These are phyloP conservation scores for Didymellaceae sp. DNA, from an alignment of 2,329 filamentous ascomycete species.

Conservation along the genomic window DNA sequence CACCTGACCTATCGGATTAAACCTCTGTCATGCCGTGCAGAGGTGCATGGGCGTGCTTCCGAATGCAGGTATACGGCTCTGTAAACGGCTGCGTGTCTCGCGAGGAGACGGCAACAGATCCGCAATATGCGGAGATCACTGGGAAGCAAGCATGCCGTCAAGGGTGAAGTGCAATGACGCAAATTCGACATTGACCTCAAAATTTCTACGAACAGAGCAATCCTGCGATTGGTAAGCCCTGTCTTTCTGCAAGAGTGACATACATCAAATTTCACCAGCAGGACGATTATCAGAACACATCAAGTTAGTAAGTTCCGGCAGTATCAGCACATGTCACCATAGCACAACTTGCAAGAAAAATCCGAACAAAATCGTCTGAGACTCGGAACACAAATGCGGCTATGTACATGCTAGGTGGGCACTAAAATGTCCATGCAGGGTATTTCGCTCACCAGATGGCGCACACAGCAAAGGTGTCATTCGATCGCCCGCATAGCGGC, in stretches of 20 bases:
- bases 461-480: conserved; percentile 22
- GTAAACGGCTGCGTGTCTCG: conserved; percentile 33
- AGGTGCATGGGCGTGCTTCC: conserved; percentile 26
- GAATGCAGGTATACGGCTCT: conserved; percentile 26
- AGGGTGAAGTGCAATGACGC: conserved; percentile 37
- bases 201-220: conserved; percentile 15
- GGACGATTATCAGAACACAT: background rate
- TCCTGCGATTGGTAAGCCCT: conserved; percentile 13
- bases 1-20: conserved; percentile 22
- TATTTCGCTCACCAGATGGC: conserved; percentile 24
- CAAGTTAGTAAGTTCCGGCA: background rate
- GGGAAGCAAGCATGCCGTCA: conserved; percentile 27
- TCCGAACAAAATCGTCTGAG: conserved; percentile 1
- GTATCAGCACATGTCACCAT: background rate
- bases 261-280: background rate
- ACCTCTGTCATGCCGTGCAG: conserved; percentile 24
- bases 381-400: conserved; percentile 8
- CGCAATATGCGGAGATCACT: conserved; percentile 37
- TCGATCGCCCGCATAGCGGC: conserved; percentile 41
- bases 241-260: background rate
- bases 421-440: conserved; percentile 28
- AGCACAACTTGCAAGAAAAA: background rate
- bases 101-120: conserved; percentile 44
- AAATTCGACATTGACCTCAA: conserved; percentile 25
- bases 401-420: conserved; percentile 8